Base-by-base conservation (phyloP, 2,329 filamentous ascomycete genomes). In the Berkeleyomyces basicola region DNA sequence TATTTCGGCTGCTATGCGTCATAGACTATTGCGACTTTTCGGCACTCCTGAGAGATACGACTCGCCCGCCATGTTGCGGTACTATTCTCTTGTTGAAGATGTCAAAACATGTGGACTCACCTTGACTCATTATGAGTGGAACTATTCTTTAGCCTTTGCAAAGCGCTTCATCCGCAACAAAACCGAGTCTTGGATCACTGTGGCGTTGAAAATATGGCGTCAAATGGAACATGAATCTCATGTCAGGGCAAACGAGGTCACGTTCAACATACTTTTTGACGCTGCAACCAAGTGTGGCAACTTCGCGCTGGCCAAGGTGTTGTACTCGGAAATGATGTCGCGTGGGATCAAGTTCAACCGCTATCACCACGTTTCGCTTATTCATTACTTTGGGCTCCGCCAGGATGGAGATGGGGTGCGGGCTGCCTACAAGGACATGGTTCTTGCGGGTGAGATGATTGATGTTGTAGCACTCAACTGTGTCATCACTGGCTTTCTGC, bases 261-360 rank as follows among this genome's bases (percentile, higher is more conserved):
- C 92, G 0, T 95, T 99, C 73, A 96, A 93, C 70, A 87, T 96
- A 57, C 79, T 99, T 10, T 96, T 96, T 68, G 88, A 96, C 70
- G 81, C 90, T 9, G 90, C 93, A 0, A 82, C 89, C 67, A 95
- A 93, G 72, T 84, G 89, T 0, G 87, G 88, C 46, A 93, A 95
- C 69, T 95, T 87, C 67, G 77, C 78, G 0, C 81, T 97, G 31
- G 91, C 90, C 3, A 88, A 96, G 68, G 88, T 89, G 75, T 82
- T 97, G 9, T 83, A 91, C 68, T 78, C 82, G 63, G 91, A 97
- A 74, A 91, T 97, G 85, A 76, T 79, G 59, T 75, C 72, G 11
- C 84, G 93, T 39, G 80, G 82, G 0, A 75, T 92, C 61, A 72
- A 76, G 10, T 84, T 86, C 68, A 88, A 88, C 68, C 86, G 92